Conservation (phyloP, 495 filamentous ascomycete species). For the Penicillium coprophilum region DNA sequence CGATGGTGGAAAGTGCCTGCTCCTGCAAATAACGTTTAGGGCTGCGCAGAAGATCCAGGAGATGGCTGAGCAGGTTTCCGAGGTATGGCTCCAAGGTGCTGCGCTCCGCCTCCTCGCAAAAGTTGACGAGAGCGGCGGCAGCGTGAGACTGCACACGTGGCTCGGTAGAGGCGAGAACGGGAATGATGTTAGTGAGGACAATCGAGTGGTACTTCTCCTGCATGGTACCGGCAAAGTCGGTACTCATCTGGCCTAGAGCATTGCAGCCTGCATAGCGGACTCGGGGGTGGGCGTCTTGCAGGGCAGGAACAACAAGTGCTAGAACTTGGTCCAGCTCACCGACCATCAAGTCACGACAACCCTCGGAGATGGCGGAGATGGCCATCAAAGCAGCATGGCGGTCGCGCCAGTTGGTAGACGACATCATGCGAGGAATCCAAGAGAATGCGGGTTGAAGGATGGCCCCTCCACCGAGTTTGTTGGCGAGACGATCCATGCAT, state of each 20-base stretch:
- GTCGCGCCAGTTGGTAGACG: conserved; percentile 90
- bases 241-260: conserved; percentile 99
- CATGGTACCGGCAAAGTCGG: conserved; percentile 98
- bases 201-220: conserved; percentile 89
- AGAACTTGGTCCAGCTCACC: conserved; percentile 91
- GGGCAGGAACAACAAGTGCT: conserved; percentile 85
- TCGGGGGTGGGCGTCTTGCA: conserved; percentile 88
- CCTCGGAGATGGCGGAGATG: conserved; percentile 97
- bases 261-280: conserved; percentile 99
- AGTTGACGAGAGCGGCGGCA: conserved; percentile 96
- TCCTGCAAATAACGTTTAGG: conserved; percentile 96
- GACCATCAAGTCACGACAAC: conserved; percentile 93
- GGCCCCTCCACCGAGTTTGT: conserved; percentile 87
- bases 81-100: conserved; percentile 90
- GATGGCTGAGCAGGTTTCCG: conserved; percentile 75
- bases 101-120: conserved; percentile 98
- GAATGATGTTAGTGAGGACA: conserved; percentile 87
- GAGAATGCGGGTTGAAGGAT: conserved; percentile 91
- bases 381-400: conserved; percentile 98
- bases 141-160: conserved; percentile 96
- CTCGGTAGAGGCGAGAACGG: conserved; percentile 85
- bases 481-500: conserved; percentile 96
- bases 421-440: conserved; percentile 98
- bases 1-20: conserved; percentile 96
- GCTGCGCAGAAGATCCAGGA: conserved; percentile 82